Base-by-base conservation (phyloP, 192 early-diverging fungal species). In the Mortierella antarctica region DNA sequence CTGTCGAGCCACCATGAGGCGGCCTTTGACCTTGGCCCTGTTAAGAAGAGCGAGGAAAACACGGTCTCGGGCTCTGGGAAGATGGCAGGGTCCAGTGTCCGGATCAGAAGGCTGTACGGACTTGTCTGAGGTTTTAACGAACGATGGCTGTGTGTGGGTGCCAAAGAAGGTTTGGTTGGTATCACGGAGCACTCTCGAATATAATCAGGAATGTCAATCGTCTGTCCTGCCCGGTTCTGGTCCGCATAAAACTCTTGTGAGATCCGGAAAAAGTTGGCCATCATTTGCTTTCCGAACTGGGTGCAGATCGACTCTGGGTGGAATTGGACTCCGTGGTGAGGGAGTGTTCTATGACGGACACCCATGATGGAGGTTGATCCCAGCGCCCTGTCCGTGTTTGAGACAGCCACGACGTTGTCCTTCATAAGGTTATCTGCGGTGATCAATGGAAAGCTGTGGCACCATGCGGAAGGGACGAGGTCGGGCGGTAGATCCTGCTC, bases 291-390 rank as follows among this genome's bases (percentile, higher is more conserved):
- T 1, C 97, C 97, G 68, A 89, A 84, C 64, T 95, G 91, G 0
- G 96, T 93, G 62, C 94, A 95, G 15, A 99, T 92, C 3, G 95
- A 97, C 81, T 99, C 97, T 9, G 97, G 97, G 70, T 99, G 97
- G 76, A 98, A 98, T 69, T 99, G 97, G 48, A 99, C 94, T 11
- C 95, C 94, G 84, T 90, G 95, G 11, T 97, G 80, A 41, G 95
- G 95, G 18, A 86, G 75, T 1, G 51, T 62, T 18, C 60, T 81
- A 83, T 97, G 96, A 57, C 88, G 75, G 45, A 99, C 75, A 2
- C 89, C 96, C 96, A 97, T 96, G 13, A 99, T 86, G 5, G 88
- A 88, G 5, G 54, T 73, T 5, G 70, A 47, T 44, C 70, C 72
- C 10, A 41, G 41, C 3, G 47, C n/a, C 10, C 82, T 78, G 2